phyloP scores from a whole-genome alignment of 2,329 filamentous ascomycete species.

The Beauveria brongniartii region DNA sequence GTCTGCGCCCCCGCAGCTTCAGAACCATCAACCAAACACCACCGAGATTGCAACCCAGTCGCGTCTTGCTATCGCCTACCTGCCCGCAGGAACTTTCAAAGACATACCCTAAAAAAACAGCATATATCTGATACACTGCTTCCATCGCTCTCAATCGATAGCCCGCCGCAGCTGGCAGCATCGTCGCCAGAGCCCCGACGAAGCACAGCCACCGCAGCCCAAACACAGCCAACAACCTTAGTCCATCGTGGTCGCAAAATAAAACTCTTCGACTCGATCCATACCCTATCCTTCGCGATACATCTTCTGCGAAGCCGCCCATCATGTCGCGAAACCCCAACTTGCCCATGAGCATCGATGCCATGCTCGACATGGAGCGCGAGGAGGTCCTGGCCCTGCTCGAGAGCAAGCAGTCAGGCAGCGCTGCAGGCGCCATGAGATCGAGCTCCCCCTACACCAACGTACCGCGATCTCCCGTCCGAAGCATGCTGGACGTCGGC shows the following conservation, averaged over 20 bases:
- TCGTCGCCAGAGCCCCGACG: not conserved
- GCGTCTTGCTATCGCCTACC: not conserved
- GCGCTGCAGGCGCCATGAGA: constrained; percentile 30
- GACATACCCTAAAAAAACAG: not conserved
- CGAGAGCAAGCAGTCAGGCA: constrained; percentile 38
- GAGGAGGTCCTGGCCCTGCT: constrained; percentile 63
- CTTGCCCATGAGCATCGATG: constrained; percentile 64
- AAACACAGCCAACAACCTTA: not conserved
- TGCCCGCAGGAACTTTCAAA: not conserved
- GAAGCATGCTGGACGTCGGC: constrained; percentile 58
- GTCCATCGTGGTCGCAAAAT: not conserved
- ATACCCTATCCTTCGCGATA: not conserved
- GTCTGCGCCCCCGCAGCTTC: not conserved
- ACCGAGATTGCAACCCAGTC: not conserved
- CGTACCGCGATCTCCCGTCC: constrained; percentile 56
- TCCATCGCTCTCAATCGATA: not conserved
- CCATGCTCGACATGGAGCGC: constrained; percentile 69
- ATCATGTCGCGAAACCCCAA: constrained; percentile 25
- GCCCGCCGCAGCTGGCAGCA: not conserved
- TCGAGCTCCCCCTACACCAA: constrained; percentile 47
- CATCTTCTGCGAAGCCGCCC: not conserved
- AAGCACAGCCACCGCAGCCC: not conserved
- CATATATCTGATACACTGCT: not conserved
- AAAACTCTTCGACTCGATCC: not conserved
- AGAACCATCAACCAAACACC: not conserved